A percentile compares a stretch with the other conserved stretches of the same genome.
phyloP scores from a whole-genome alignment of 2,329 filamentous ascomycete species.

The Aspergillus arachidicola region DNA sequence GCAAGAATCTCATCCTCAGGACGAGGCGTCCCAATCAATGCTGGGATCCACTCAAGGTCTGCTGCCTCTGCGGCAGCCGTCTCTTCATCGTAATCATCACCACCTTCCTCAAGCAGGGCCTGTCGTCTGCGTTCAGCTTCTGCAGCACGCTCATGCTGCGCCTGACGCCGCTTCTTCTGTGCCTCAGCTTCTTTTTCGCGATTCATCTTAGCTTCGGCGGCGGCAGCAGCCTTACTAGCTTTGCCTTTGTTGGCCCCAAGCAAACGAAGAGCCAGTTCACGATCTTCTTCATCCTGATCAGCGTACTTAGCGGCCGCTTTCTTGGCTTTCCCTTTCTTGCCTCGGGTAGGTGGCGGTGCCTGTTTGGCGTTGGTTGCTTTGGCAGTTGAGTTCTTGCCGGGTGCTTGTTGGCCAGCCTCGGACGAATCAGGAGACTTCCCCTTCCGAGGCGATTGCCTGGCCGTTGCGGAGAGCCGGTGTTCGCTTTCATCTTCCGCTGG shows the following conservation, averaged over 20 bases:
- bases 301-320: constrained; percentile 89
- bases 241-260: constrained; percentile 66
- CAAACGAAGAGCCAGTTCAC: constrained; percentile 77
- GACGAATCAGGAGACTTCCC: constrained; percentile 30
- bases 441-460: constrained; percentile 43
- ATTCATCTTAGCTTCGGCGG: constrained; percentile 62
- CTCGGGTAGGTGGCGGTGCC: constrained; percentile 53
- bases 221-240: constrained; percentile 66
- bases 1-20: constrained; percentile 74
- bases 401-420: constrained; percentile 7
- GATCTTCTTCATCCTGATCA: constrained; percentile 92
- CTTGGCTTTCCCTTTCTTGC: constrained; percentile 80
- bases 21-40: constrained; percentile 73
- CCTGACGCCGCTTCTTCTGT: constrained; percentile 72
- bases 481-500: constrained; percentile 16
- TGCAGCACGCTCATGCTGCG: constrained; percentile 78
- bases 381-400: constrained; percentile 17
- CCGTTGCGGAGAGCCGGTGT: constrained; percentile 43
- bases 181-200: constrained; percentile 73
- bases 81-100: constrained; percentile 62
- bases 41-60: constrained; percentile 62
- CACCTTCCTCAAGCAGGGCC: constrained; percentile 70
- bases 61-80: constrained; percentile 47
- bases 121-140: constrained; percentile 64
- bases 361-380: constrained; percentile 24